Percentiles rank a stretch among this genome's conserved stretches.
These are phyloP conservation scores for Begonia masoniana DNA, from an alignment of 306 rosid genomes.

Conservation along the genomic window DNA sequence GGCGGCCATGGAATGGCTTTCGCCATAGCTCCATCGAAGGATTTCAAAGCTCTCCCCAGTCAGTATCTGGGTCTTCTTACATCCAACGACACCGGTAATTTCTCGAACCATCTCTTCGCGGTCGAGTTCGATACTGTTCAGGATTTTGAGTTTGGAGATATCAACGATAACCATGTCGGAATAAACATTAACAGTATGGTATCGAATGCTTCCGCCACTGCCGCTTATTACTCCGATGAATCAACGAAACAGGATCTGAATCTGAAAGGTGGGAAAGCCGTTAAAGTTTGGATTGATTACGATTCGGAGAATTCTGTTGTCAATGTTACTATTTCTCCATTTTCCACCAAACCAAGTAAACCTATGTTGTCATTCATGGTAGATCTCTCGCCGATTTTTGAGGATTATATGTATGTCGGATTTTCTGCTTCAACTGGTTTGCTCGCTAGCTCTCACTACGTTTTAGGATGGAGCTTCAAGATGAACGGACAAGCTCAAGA, in stretches of 20 bases:
- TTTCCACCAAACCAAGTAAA: conserved; percentile 5
- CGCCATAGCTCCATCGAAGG: conserved; percentile 8
- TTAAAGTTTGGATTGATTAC: conserved; percentile 12
- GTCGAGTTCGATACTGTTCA: conserved; percentile 8
- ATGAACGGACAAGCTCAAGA: conserved; percentile 11
- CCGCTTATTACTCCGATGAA: background rate
- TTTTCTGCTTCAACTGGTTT: conserved; percentile 7
- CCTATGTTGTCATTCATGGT: conserved; percentile 2
- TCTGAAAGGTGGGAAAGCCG: conserved; percentile 2
- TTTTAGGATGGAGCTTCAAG: conserved; percentile 13
- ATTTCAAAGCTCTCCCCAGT: background rate
- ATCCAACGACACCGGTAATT: background rate
- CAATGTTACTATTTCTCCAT: conserved; percentile 1
- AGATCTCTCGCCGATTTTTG: conserved; percentile 3
- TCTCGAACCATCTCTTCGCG: conserved; percentile 9
- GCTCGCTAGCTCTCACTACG: background rate
- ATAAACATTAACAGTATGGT: conserved; percentile 10
- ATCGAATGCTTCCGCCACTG: background rate
- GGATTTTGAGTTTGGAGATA: background rate
- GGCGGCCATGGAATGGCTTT: conserved; percentile 12
- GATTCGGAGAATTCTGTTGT: background rate
- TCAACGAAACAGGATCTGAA: background rate
- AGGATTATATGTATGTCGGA: conserved; percentile 10
- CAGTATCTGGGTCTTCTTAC: conserved; percentile 13
- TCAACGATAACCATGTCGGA: conserved; percentile 12